Evolutionary conservation across 306 rosid genomes (phyloP).

Genomic region (Comarum palustre): DNA sequence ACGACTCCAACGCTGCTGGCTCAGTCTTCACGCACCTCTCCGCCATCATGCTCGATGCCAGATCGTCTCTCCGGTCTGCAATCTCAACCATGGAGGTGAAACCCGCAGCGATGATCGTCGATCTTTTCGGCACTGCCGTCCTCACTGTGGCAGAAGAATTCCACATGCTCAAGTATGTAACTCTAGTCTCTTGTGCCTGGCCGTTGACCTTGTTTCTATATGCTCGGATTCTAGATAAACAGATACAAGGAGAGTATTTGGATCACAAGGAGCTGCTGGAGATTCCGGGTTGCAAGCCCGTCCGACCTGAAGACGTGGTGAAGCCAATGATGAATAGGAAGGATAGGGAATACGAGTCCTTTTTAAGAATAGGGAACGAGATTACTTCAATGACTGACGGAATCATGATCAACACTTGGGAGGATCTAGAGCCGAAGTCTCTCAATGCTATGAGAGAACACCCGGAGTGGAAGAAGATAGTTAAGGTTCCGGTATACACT

Average conservation of each 20-base stretch:
- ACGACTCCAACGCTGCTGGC: constrained; percentile 4
- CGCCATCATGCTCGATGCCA: constrained; percentile 28
- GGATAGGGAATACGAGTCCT: constrained; percentile 21
- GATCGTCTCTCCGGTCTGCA: not conserved
- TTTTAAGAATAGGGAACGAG: not conserved
- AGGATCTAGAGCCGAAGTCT: constrained; percentile 27
- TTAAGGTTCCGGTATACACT: constrained; percentile 27
- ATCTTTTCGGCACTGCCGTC: constrained; percentile 37
- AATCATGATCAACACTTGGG: constrained; percentile 59
- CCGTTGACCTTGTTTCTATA: constrained; percentile 19
- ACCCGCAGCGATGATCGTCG: constrained; percentile 35
- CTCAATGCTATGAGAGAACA: constrained; percentile 27
- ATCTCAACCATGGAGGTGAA: not conserved
- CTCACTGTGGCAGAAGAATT: constrained; percentile 48
- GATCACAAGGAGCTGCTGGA: constrained; percentile 25
- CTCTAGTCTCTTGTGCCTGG: not conserved
- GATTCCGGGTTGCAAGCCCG: constrained; percentile 40
- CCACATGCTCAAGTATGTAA: constrained; percentile 30
- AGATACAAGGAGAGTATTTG: constrained; percentile 29
- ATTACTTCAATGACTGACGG: constrained; percentile 33
- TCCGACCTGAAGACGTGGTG: constrained; percentile 39
- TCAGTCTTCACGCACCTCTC: constrained; percentile 1
- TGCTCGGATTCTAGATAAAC: constrained; percentile 25
- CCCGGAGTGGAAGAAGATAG: constrained; percentile 16
- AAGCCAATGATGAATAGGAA: constrained; percentile 30